These are phyloP conservation scores for Tulasnella sp. DNA, from an alignment of 768 basidiomycete species.

Conservation along the genomic window DNA sequence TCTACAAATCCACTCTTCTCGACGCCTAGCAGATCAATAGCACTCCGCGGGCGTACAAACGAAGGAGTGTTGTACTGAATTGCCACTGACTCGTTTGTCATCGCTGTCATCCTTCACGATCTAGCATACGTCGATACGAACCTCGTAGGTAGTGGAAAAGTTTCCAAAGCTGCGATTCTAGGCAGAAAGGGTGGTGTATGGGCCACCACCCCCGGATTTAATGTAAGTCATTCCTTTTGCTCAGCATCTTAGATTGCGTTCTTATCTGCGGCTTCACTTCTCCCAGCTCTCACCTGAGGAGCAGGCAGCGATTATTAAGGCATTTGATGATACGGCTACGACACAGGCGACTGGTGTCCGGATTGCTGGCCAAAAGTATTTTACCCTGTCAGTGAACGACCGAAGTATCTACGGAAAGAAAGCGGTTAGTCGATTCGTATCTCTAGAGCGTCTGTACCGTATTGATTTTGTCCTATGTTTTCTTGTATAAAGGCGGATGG, in stretches of 20 bases:
- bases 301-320: slow-evolving; percentile 42
- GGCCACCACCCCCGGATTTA: slow-evolving; percentile 32
- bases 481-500: slow-evolving; percentile 55
- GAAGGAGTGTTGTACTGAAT: too few species aligned
- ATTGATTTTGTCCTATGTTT: not conserved
- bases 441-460: not conserved
- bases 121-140: slow-evolving; percentile 73
- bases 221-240: not conserved
- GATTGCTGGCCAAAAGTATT: slow-evolving; percentile 60
- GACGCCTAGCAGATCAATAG: not conserved
- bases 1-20: not conserved
- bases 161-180: slow-evolving; percentile 64
- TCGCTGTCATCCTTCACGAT: not conserved
- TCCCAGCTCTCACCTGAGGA: slow-evolving; percentile 50
- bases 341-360: slow-evolving; percentile 48
- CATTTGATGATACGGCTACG: slow-evolving; percentile 31
- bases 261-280: not conserved
- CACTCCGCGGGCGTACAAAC: too few species aligned
- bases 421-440: slow-evolving; percentile 35
- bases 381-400: slow-evolving; percentile 39
- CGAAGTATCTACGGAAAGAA: slow-evolving; percentile 68
- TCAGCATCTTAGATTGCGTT: not conserved
- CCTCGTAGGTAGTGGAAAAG: slow-evolving; percentile 58
- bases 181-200: slow-evolving; percentile 66
- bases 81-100: too few species aligned